phyloP scores from a whole-genome alignment of 2,329 filamentous ascomycete genomes.

The Talaromyces islandicus region DNA sequence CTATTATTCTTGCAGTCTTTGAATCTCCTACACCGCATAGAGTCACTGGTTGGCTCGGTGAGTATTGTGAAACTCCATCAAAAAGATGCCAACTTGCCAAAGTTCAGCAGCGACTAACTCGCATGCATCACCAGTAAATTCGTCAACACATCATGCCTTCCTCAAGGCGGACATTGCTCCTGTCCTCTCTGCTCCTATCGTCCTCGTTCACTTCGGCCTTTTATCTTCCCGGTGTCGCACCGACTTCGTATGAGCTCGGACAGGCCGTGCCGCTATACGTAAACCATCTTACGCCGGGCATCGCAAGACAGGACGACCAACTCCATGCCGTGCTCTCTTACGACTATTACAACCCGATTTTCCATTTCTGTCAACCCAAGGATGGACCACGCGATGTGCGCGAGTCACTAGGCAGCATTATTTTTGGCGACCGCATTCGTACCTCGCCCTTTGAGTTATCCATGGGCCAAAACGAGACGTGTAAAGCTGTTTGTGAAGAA shows the following conservation, averaged over 20 bases:
- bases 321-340: slow-evolving; percentile 90
- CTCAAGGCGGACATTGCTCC: slow-evolving; percentile 21
- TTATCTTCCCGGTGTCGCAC: slow-evolving; percentile 93
- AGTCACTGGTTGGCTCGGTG: background rate
- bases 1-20: background rate
- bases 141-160: slow-evolving; percentile 29
- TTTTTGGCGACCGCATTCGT: slow-evolving; percentile 95
- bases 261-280: slow-evolving; percentile 82
- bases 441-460: slow-evolving; percentile 88
- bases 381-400: slow-evolving; percentile 71
- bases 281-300: slow-evolving; percentile 84
- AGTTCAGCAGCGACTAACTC: background rate
- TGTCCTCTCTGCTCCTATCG: slow-evolving; percentile 25
- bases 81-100: background rate
- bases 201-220: slow-evolving; percentile 58
- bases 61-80: background rate
- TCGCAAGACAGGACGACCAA: slow-evolving; percentile 68
- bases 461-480: slow-evolving; percentile 83
- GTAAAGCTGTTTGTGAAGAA: slow-evolving; percentile 69
- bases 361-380: slow-evolving; percentile 81
- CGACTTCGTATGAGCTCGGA: slow-evolving; percentile 78
- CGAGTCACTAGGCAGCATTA: slow-evolving; percentile 88
- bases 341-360: slow-evolving; percentile 87
- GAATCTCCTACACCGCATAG: background rate
- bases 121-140: background rate